Base-by-base conservation (phyloP, 805 yeast genomes). In the Metschnikowia dekortorum region DNA sequence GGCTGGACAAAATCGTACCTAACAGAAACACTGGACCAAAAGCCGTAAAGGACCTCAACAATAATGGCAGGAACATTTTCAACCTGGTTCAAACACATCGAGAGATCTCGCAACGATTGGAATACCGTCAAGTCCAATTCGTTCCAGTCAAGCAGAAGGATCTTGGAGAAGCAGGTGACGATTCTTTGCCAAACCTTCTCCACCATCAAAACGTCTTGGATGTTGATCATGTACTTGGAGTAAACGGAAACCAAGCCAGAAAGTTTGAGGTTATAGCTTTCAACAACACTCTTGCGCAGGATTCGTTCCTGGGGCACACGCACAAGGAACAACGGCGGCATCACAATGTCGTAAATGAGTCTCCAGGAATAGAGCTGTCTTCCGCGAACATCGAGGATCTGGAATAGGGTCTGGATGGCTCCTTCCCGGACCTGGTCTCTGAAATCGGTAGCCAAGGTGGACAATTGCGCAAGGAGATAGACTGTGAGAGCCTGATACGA, bases 341-440 rank as follows among this genome's bases (percentile, higher is more conserved):
- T 73, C 1, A 88, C 89, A 35, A 85, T 75, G 31, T 70, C 63
- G 59, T 82, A 84, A 3, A 91, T 78, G n/a, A 83, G 65, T 29
- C 75, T 68, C 97, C 97, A 90, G 1, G 81, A 70, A 0, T 82
- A 78, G 6, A 53, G 49, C 16, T 83, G 70, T 30, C 51, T 50
- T 5, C 65, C 67, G 14, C 63, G 63, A 6, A 56, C 61, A 28
- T 64, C 66, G 7, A 64, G 51, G 30, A 92, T 84, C 55, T 91
- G 81, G 67, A 89, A 89, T 56, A 91, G 83, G 0, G 97, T 92
- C 62, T 90, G 96, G 13, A 89, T 79, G 0, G 97, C 84, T 2
- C 97, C 97, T 59, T 89, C 90, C 53, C 95, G 77, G 0, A 92
- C 96, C 58, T 90, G 96, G 1, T 84, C 78, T 49, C 96, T 76